phyloP scores from a whole-genome alignment of 2,329 filamentous ascomycete genomes.

The Epichloe sp. region DNA sequence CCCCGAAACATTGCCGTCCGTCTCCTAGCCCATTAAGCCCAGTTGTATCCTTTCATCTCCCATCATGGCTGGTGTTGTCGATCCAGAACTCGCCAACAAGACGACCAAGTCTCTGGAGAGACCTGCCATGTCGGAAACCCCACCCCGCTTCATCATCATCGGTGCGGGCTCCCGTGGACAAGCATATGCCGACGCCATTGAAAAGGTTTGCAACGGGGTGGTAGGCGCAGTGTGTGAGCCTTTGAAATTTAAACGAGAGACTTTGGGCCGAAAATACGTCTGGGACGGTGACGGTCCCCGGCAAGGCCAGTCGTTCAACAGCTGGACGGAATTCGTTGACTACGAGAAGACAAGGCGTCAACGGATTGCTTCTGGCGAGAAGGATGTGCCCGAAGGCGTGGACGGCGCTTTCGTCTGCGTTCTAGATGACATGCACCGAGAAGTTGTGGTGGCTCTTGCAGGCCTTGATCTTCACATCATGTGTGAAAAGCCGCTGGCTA shows the following conservation, averaged over 20 bases:
- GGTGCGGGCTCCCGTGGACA: slow-evolving; percentile 71
- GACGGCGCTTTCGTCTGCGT: slow-evolving; percentile 55
- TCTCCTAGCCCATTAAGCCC: background rate
- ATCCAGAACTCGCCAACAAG: slow-evolving; percentile 13
- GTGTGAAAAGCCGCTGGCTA: slow-evolving; percentile 89
- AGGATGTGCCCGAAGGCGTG: slow-evolving; percentile 36
- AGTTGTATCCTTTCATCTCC: background rate
- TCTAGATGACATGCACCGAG: slow-evolving; percentile 76
- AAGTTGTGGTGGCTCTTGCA: slow-evolving; percentile 64
- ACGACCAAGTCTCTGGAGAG: slow-evolving; percentile 21
- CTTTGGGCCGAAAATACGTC: slow-evolving; percentile 59
- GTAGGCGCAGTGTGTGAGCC: slow-evolving; percentile 76
- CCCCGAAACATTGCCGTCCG: no score
- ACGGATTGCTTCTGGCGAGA: slow-evolving; percentile 34
- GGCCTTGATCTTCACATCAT: slow-evolving; percentile 66
- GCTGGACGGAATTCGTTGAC: slow-evolving; percentile 63
- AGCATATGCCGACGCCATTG: slow-evolving; percentile 57
- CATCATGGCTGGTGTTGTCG: slow-evolving; percentile 11
- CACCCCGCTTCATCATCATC: slow-evolving; percentile 62
- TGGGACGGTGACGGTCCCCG: slow-evolving; percentile 42
- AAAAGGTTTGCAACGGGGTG: slow-evolving; percentile 49
- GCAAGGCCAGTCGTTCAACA: slow-evolving; percentile 55
- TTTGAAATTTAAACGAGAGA: slow-evolving; percentile 58
- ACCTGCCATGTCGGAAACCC: slow-evolving; percentile 31
- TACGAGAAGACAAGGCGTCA: slow-evolving; percentile 55